Base-by-base conservation (phyloP, 2,329 filamentous ascomycete genomes). In the Aspergillus oerlinghausenensis region DNA sequence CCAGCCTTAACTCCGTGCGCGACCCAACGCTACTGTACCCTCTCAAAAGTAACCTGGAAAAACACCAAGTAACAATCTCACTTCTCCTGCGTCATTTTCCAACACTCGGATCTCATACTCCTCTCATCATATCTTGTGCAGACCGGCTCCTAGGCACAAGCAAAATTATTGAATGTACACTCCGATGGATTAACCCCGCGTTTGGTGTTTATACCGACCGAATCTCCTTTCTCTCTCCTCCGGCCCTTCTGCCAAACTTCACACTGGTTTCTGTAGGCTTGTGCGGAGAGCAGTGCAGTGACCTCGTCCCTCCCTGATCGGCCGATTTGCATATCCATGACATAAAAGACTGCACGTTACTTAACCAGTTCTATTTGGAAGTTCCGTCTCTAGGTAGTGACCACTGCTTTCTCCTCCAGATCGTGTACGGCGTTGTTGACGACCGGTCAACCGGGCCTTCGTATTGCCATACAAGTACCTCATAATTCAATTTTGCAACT, bases 291-390 rank as follows among this genome's bases (percentile, higher is more conserved):
- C 40, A 43, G n/a, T 23, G 19, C 43, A 47, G 43, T 6, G 43
- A 47, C 23, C 43, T 23, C 21, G 53, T 58, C 45, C 59, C 49
- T 52, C 53, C 52, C 38, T 51, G 49, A 55, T 52, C 55, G 52
- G 52, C 55, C 47, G 32, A 47, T 23, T 40, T 32, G 51, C 29
- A 26, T 52, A 40, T 19, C 48, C 29, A 26, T 26, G 43, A 47
- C 43, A 47, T 47, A 26, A 23, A 23, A 14, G 43, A 7, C 6
- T 1, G 21, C 19, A 17, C 21, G 6, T 23, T 23, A 23, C 23
- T 25, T 47, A 7, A n/a, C 23, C 25, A 47, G 21, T 3, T 26
- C 43, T 47, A 47, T 10, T 47, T 11, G 21, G 14, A 11, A 10
- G 14, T 3, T 47, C 10, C 11, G 8, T 47, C 43, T 14, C 11